phyloP scores from a whole-genome alignment of 495 filamentous ascomycete genomes.

The Pyrenula massariospora region DNA sequence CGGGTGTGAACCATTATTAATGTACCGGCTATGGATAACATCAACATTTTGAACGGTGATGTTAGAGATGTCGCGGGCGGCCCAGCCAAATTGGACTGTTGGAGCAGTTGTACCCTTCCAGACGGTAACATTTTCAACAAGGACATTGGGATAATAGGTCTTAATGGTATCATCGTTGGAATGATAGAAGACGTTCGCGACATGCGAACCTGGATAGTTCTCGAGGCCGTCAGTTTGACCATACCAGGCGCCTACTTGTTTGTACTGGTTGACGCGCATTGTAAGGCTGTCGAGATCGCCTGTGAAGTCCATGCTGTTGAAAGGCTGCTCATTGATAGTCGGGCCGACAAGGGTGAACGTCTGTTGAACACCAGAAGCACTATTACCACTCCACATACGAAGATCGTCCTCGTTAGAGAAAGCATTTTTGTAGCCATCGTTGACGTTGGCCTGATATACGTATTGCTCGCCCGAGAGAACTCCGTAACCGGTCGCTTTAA shows the following conservation, averaged over 20 bases:
- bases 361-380: conserved; percentile 1
- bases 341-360: conserved; percentile 6
- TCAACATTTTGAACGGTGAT: conserved; percentile 13
- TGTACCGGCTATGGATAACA: conserved; percentile 17
- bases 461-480: conserved; percentile 18
- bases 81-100: conserved; percentile 17
- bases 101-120: conserved; percentile 13
- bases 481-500: conserved; percentile 14
- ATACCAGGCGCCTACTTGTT: conserved; percentile 17
- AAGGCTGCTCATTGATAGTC: conserved; percentile 10
- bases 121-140: conserved; percentile 3
- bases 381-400: conserved; percentile 12
- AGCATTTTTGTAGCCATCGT: conserved; percentile 4
- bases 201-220: conserved; percentile 8
- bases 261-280: conserved; percentile 9
- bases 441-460: conserved; percentile 15
- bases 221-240: conserved; percentile 14
- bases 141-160: conserved; percentile 10
- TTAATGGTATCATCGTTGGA: conserved; percentile 16
- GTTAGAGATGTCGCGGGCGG: conserved; percentile 11
- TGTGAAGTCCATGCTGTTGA: conserved; percentile 15
- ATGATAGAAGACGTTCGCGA: conserved; percentile 16
- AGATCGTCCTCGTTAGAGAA: conserved; percentile 9
- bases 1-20: neutral
- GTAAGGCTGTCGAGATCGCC: conserved; percentile 5